phyloP scores from a whole-genome alignment of 2,329 filamentous ascomycete genomes.

The Cercospora nicotianae region DNA sequence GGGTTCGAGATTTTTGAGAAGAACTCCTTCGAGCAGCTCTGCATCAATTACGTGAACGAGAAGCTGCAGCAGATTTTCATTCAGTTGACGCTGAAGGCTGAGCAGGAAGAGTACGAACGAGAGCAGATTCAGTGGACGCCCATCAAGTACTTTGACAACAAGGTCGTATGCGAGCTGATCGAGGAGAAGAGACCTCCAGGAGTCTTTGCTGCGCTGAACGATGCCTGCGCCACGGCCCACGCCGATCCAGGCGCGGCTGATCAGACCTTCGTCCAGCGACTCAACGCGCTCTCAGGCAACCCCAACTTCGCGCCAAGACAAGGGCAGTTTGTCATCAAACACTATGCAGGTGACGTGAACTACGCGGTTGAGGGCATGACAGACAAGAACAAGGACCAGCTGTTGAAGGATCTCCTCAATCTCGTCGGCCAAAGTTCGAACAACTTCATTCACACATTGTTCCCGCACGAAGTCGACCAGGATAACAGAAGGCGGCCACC shows the following conservation, averaged over 20 bases:
- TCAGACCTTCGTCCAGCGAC: constrained; percentile 88
- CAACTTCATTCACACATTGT: constrained; percentile 79
- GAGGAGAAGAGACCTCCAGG: constrained; percentile 87
- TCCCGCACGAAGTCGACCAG: constrained; percentile 90
- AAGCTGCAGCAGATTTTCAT: constrained; percentile 99
- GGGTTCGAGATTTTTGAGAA: constrained; percentile 99
- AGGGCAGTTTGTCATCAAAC: constrained; percentile 97
- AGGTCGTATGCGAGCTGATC: constrained; percentile 95
- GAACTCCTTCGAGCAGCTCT: constrained; percentile 98
- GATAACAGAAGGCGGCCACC: constrained; percentile 93
- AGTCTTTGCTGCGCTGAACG: constrained; percentile 93
- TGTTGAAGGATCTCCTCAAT: constrained; percentile 89
- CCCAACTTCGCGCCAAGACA: constrained; percentile 88
- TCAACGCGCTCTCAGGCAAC: constrained; percentile 84
- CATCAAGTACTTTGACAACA: constrained; percentile 99
- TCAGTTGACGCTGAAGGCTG: constrained; percentile 90
- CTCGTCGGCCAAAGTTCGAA: constrained; percentile 83
- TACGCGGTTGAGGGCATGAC: constrained; percentile 97
- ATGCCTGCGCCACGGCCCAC: constrained; percentile 97
- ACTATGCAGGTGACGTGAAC: constrained; percentile 94
- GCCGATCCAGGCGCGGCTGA: constrained; percentile 93
- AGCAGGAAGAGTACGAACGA: constrained; percentile 94
- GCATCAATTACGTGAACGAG: constrained; percentile 99
- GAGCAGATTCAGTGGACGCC: constrained; percentile 99
- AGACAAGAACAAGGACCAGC: constrained; percentile 98